Evolutionary conservation across 192 early-diverging fungal species (phyloP), one percentile per base, ranked within the genome.

Genomic region (Backusella westeae): DNA sequence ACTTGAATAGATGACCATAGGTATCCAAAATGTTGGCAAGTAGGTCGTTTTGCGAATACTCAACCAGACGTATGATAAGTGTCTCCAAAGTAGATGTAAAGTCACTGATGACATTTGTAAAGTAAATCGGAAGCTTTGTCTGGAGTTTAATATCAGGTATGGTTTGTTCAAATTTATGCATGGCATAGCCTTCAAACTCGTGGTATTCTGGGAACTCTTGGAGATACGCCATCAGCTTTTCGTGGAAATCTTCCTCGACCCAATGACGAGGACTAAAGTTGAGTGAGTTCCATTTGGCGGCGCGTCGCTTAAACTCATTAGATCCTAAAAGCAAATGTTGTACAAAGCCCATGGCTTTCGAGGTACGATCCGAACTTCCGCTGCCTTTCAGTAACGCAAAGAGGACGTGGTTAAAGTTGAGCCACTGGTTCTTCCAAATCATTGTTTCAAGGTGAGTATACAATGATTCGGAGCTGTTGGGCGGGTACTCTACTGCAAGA

Each of bases 131-230:
- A 81, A 94, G 85, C 2, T 85, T 81, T 42, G 84, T 80, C 39
- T 87, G 84, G 2, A 85, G 78, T 49, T 71, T 36, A 17, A 91
- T 89, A 34, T 91, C 91, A 17, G 92, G 85, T 66, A 93, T 78
- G 4, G 83, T 32, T 15, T 76, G 68, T 38, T 80, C 85, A 59
- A 80, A 80, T 14, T 67, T 72, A 9, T 67, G 39, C 73, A 87
- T 87, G 41, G 89, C 87, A 71, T 85, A 87, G 1, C 89, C 91
- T 68, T 94, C 93, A 77, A 90, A 91, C 78, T 91, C 89, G 77
- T 90, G 91, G 77, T 86, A 93, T 77, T 94, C 93, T 17, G 92
- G 93, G 74, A 88, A 94, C 12, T 84, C 82, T 21, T 86, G 75
- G 39, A 92, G 75, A 71, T 92, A 94, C 34, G 81, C 81, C 65